A percentile compares a stretch with the other conserved stretches of the same genome.
These are phyloP conservation scores for Collybiopsis luxurians DNA, from an alignment of 768 basidiomycete genomes.

Conservation along the genomic window DNA sequence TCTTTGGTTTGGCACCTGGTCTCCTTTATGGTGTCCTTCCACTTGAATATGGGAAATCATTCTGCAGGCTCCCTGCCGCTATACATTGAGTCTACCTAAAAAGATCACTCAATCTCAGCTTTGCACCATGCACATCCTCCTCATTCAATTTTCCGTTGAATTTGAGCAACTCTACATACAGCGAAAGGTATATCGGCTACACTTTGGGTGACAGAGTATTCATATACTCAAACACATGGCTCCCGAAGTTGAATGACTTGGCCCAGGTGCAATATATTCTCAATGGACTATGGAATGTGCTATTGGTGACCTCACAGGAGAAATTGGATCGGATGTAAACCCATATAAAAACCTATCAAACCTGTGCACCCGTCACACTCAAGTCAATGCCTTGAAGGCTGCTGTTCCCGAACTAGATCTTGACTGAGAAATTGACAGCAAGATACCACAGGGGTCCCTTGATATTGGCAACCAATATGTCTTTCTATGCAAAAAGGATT, in stretches of 20 bases:
- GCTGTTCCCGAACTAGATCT: constrained; percentile 12
- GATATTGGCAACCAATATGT: constrained; percentile 16
- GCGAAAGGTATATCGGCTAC: constrained; percentile 11
- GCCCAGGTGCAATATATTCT: constrained; percentile 6
- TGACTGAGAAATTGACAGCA: neutral
- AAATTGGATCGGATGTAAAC: constrained; percentile 13
- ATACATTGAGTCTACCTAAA: constrained; percentile 22
- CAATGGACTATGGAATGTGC: constrained; percentile 19
- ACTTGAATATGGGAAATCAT: constrained; percentile 6
- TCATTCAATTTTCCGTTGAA: constrained; percentile 11
- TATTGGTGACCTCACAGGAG: constrained; percentile 12
- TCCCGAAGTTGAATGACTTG: constrained; percentile 10
- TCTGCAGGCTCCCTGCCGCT: constrained; percentile 9
- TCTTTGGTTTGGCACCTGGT: constrained; percentile 14
- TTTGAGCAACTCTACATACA: constrained; percentile 18
- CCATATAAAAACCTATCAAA: constrained; percentile 17
- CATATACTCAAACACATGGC: constrained; percentile 13
- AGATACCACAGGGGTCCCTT: constrained; percentile 1
- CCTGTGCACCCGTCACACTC: constrained; percentile 8
- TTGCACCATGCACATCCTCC: neutral
- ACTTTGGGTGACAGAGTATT: constrained; percentile 15
- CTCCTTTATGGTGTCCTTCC: constrained; percentile 11
- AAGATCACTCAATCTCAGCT: neutral
- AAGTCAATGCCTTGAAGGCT: constrained; percentile 15
- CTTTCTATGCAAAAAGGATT: constrained; percentile 15